phyloP scores from a whole-genome alignment of 257 asterid species.

The Solanum tarijense region DNA sequence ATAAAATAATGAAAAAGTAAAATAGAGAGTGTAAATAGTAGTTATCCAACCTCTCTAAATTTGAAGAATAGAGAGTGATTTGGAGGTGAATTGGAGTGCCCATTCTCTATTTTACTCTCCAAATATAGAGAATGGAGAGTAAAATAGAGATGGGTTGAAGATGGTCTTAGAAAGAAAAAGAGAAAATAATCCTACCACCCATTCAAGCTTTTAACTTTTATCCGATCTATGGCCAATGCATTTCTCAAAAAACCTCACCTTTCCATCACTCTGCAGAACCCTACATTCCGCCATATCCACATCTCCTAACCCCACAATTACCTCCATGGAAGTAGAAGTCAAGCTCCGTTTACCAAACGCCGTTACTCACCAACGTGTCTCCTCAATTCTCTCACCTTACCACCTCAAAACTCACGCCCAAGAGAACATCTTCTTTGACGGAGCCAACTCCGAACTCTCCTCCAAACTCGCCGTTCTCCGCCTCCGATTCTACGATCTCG shows the following conservation, averaged over 20 bases:
- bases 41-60: too few relatives aligned
- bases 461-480: constrained; percentile 79
- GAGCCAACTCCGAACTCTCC: constrained; percentile 53
- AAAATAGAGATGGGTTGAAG: too few relatives aligned
- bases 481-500: constrained; percentile 89
- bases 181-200: neutral
- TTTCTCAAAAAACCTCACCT: neutral
- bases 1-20: too few relatives aligned
- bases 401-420: constrained; percentile 64
- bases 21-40: too few relatives aligned
- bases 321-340: constrained; percentile 77
- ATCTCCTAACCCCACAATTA: neutral
- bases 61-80: too few relatives aligned
- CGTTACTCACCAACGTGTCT: constrained; percentile 54
- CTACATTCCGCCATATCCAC: neutral
- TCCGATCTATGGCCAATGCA: neutral
- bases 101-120: too few relatives aligned
- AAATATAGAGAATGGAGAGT: too few relatives aligned
- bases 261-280: neutral
- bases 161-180: neutral
- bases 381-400: constrained; percentile 46
- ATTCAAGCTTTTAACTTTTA: neutral
- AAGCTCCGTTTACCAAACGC: constrained; percentile 69
- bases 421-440: constrained; percentile 83
- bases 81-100: too few relatives aligned